Percentiles rank a stretch among this genome's conserved stretches.
Evolutionary conservation across 2,329 filamentous ascomycete genomes (phyloP).

Genomic region (Aspergillus sp.): DNA sequence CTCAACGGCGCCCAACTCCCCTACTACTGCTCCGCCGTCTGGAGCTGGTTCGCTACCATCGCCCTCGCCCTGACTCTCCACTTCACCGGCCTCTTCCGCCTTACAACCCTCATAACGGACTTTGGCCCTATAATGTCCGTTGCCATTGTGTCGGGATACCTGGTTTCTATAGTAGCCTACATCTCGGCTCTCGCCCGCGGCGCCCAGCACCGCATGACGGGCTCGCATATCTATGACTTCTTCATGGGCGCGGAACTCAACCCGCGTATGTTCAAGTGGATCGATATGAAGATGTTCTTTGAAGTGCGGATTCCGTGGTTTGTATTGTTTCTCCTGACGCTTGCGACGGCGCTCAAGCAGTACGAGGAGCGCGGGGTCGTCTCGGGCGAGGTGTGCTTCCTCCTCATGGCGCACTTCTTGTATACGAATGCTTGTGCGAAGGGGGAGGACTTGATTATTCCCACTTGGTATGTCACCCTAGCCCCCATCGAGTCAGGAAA

Average conservation of each 20-base stretch:
- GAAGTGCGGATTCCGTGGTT: conserved; percentile 94
- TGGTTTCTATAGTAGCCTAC: conserved; percentile 80
- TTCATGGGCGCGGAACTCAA: conserved; percentile 89
- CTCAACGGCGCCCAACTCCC: conserved; percentile 77
- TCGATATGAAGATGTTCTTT: conserved; percentile 95
- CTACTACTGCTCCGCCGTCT: conserved; percentile 91
- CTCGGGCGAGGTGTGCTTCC: conserved; percentile 74
- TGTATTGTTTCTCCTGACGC: conserved; percentile 75
- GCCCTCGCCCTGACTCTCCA: conserved; percentile 68
- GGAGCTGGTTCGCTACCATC: conserved; percentile 84
- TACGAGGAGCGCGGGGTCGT: conserved; percentile 82
- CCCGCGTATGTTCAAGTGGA: conserved; percentile 74
- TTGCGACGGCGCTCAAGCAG: conserved; percentile 74
- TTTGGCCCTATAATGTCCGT: conserved; percentile 92
- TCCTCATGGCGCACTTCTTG: conserved; percentile 84
- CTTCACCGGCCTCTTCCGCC: conserved; percentile 75
- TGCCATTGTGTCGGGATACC: conserved; percentile 83
- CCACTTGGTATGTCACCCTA: conserved; percentile 63
- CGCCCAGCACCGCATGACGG: conserved; percentile 86
- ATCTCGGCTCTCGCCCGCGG: conserved; percentile 79
- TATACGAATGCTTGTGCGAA: conserved; percentile 91
- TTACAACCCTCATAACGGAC: conserved; percentile 89
- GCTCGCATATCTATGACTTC: conserved; percentile 77
- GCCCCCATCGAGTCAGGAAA: no score
- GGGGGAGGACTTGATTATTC: conserved; percentile 84